Evolutionary conservation across 2,329 filamentous ascomycete genomes (phyloP).

Genomic region (Aschersonia sp.): DNA sequence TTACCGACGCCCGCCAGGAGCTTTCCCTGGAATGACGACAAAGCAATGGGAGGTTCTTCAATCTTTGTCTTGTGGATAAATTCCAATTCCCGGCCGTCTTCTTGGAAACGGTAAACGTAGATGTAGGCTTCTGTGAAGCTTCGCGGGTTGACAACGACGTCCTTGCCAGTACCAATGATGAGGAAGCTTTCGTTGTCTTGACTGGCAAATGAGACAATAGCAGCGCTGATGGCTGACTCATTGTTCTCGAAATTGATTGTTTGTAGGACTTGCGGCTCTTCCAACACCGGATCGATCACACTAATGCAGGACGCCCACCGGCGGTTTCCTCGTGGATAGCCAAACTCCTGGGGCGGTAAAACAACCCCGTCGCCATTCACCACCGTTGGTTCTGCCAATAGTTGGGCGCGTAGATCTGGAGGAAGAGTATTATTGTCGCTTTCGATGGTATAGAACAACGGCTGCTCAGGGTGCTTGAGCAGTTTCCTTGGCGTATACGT

Average conservation of each 20-base stretch:
- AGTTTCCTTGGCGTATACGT: conserved; percentile 85
- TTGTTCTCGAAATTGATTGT: conserved; percentile 78
- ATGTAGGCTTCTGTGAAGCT: conserved; percentile 71
- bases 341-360: conserved; percentile 71
- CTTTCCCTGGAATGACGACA: conserved; percentile 85
- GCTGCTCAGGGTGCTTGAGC: conserved; percentile 73
- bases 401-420: conserved; percentile 57
- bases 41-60: conserved; percentile 76
- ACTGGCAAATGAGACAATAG: conserved; percentile 72
- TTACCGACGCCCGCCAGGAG: conserved; percentile 76
- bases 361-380: conserved; percentile 60
- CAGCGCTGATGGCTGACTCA: conserved; percentile 78
- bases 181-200: conserved; percentile 83
- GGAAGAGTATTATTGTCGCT: conserved; percentile 86
- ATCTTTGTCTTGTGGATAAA: conserved; percentile 95
- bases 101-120: conserved; percentile 80
- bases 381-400: conserved; percentile 57
- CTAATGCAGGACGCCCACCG: conserved; percentile 96
- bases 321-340: conserved; percentile 67
- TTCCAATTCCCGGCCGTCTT: conserved; percentile 76
- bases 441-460: conserved; percentile 88
- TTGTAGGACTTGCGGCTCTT: conserved; percentile 56
- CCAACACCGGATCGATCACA: conserved; percentile 67
- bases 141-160: conserved; percentile 67
- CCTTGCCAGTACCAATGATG: conserved; percentile 87